Evolutionary conservation across 768 basidiomycete genomes (phyloP).

Genomic region (Pulveroboletus sp.): DNA sequence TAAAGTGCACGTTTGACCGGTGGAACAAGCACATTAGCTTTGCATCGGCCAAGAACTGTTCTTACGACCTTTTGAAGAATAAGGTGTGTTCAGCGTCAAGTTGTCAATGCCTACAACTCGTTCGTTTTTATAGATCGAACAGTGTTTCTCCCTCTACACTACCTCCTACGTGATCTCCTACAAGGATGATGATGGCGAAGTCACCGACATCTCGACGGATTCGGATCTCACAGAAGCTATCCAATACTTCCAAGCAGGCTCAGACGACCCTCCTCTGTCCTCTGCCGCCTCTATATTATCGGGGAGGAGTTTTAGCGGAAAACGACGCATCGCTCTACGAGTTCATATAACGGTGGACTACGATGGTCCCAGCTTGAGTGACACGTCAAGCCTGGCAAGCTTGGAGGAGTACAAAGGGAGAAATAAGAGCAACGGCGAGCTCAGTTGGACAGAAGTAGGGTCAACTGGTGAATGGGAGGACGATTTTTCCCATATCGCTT

Average conservation of each 20-base stretch:
- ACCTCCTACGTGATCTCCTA: constrained; percentile 72
- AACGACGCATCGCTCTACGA: constrained; percentile 73
- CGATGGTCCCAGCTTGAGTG: constrained; percentile 87
- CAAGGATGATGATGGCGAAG: constrained; percentile 85
- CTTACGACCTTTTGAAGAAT: constrained; percentile 64
- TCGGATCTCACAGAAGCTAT: constrained; percentile 82
- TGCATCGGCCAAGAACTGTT: constrained; percentile 71
- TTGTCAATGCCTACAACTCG: not conserved
- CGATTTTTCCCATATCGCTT: constrained; percentile 39
- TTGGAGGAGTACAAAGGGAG: constrained; percentile 63
- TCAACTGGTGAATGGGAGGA: constrained; percentile 51
- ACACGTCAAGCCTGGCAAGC: constrained; percentile 78
- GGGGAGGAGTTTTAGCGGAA: constrained; percentile 53
- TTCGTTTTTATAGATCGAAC: constrained; percentile 58
- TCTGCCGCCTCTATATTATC: constrained; percentile 74
- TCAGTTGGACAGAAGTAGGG: constrained; percentile 43
- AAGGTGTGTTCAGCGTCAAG: constrained; percentile 48
- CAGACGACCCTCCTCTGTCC: constrained; percentile 65
- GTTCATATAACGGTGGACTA: constrained; percentile 81
- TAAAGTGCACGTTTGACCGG: constrained; percentile 79
- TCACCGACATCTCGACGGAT: constrained; percentile 63
- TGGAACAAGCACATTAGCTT: constrained; percentile 76
- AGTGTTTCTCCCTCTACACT: constrained; percentile 72
- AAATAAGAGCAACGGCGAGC: constrained; percentile 50
- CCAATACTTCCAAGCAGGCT: constrained; percentile 73